Conservation (phyloP, 495 filamentous ascomycete species). For the Penicillium cinerascens region DNA sequence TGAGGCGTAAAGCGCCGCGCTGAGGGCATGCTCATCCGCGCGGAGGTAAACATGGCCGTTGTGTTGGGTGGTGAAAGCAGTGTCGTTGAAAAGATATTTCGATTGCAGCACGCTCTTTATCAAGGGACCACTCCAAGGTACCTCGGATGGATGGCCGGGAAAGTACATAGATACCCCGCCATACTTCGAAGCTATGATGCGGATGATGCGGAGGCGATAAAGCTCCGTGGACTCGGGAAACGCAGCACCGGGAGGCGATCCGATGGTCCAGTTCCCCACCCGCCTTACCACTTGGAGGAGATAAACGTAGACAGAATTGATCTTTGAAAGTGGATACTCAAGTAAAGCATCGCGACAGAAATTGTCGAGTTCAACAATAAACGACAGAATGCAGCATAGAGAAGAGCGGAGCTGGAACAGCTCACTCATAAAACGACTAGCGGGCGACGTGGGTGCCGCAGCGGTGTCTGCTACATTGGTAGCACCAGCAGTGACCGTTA, state of each 20-base stretch:
- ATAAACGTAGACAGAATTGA: not conserved
- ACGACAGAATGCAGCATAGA: conserved; percentile 10
- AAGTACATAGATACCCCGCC: conserved; percentile 3
- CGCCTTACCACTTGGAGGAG: not conserved
- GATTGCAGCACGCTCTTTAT: conserved; percentile 6
- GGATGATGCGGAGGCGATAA: not conserved
- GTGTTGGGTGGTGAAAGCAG: not conserved
- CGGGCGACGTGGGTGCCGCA: conserved; percentile 30
- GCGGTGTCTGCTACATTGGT: conserved; percentile 29
- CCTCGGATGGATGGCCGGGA: conserved; percentile 7
- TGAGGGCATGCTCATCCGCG: conserved; percentile 20
- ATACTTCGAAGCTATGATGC: conserved; percentile 5
- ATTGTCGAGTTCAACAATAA: no score
- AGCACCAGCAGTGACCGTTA: conserved; percentile 29
- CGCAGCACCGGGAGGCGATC: conserved; percentile 7
- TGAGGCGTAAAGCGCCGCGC: conserved; percentile 11
- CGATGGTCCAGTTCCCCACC: conserved; percentile 5
- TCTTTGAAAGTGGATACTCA: no score
- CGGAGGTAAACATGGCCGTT: conserved; percentile 17
- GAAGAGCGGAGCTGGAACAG: conserved; percentile 8
- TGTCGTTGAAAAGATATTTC: conserved; percentile 2
- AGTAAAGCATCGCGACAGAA: no score
- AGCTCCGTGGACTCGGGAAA: not conserved
- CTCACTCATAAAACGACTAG: conserved; percentile 10
- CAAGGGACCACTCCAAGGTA: not conserved